Conservation (phyloP, 306 rosid genomes). For the Quillaja saponaria region DNA sequence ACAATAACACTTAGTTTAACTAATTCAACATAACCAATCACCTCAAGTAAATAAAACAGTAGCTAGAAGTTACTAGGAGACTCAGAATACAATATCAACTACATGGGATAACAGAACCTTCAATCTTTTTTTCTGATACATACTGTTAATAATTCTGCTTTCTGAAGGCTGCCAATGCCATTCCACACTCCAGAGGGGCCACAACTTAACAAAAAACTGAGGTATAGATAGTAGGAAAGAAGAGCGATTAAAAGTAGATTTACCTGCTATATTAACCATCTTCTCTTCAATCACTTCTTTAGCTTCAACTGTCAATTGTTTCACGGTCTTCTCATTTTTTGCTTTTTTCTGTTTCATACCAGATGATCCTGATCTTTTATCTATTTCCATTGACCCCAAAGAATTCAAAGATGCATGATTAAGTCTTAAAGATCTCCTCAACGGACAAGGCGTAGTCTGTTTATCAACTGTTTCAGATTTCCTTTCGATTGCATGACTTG, state of each 20-base stretch:
- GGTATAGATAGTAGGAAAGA: no score
- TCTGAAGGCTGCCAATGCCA: no score
- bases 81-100: conserved; percentile 11
- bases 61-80: conserved; percentile 9
- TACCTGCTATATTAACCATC: conserved; percentile 40
- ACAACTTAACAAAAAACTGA: no score
- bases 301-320: conserved; percentile 44
- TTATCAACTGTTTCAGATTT: conserved; percentile 46
- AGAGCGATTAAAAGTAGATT: neutral
- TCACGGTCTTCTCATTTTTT: conserved; percentile 52
- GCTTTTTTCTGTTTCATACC: conserved; percentile 37
- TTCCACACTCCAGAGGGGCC: no score
- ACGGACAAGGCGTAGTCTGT: conserved; percentile 46
- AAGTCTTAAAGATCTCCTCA: conserved; percentile 61
- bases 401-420: conserved; percentile 33
- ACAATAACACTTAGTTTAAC: conserved; percentile 7
- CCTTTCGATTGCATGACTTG: conserved; percentile 32
- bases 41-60: conserved; percentile 16
- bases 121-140: no score
- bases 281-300: conserved; percentile 39
- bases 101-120: no score
- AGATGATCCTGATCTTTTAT: conserved; percentile 46
- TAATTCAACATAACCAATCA: conserved; percentile 13
- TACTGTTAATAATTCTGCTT: no score
- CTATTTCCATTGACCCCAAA: conserved; percentile 43